Percentiles rank a stretch among this genome's conserved stretches.
phyloP scores from a whole-genome alignment of 2,329 filamentous ascomycete genomes.

The Talaromyces pinophilus region DNA sequence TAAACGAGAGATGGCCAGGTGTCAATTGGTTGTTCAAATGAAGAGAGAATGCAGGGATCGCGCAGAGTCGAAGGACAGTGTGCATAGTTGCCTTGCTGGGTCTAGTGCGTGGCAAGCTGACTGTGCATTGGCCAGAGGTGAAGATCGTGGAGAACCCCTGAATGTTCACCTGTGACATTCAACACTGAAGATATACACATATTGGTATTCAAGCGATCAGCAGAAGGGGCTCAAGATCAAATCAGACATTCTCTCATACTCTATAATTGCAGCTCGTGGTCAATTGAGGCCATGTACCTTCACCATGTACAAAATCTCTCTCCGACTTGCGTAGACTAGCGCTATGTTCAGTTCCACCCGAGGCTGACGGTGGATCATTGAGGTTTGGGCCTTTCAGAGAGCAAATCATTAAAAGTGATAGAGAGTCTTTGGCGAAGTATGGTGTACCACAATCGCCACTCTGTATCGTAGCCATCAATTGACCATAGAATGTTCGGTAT shows the following conservation, averaged over 20 bases:
- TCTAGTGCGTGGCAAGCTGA: background rate
- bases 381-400: background rate
- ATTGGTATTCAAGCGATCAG: background rate
- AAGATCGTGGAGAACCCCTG: slow-evolving; percentile 2
- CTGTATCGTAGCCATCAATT: too few relatives aligned
- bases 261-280: background rate
- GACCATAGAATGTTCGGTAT: too few relatives aligned
- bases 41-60: background rate
- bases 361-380: background rate
- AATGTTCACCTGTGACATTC: background rate
- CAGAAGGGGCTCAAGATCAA: background rate
- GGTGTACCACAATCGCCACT: background rate
- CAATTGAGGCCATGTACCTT: background rate
- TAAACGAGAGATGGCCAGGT: background rate
- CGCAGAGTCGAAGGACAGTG: background rate
- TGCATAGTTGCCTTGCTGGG: background rate
- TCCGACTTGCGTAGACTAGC: background rate
- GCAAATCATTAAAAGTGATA: background rate
- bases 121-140: background rate
- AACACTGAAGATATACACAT: too few relatives aligned
- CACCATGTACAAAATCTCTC: background rate
- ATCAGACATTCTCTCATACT: background rate
- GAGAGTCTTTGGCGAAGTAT: background rate
- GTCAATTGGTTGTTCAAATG: background rate
- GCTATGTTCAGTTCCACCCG: background rate